Evolutionary conservation across 805 yeast genomes (phyloP).

Genomic region (Lipomyces spencermartinsiae): DNA sequence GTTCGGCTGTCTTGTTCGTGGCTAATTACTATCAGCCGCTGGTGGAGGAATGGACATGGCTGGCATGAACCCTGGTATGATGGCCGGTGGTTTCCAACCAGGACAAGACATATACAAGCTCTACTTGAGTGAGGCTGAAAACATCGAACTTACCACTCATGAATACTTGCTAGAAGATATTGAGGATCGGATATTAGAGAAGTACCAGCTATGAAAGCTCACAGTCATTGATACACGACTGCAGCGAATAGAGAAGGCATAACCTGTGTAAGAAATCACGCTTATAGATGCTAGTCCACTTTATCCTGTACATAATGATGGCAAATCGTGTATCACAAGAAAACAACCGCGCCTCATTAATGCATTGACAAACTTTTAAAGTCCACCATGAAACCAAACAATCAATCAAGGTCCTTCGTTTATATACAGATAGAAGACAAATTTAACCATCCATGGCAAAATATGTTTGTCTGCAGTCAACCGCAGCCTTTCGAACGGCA

Average conservation of each 20-base stretch:
- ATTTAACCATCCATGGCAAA: constrained; percentile 50
- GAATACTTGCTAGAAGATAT: constrained; percentile 63
- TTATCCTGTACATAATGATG: neutral
- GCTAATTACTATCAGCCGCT: constrained; percentile 39
- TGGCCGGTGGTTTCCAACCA: constrained; percentile 55
- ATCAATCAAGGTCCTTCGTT: neutral
- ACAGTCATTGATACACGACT: neutral
- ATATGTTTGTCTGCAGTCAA: constrained; percentile 78
- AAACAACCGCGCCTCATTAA: neutral
- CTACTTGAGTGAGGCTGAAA: constrained; percentile 75
- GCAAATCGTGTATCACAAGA: constrained; percentile 6
- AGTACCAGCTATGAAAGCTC: constrained; percentile 21
- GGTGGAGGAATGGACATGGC: constrained; percentile 52
- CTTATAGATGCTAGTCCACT: neutral
- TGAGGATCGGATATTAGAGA: constrained; percentile 57
- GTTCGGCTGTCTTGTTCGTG: constrained; percentile 3
- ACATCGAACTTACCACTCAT: constrained; percentile 66
- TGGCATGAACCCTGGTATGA: constrained; percentile 52
- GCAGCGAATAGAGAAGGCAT: neutral
- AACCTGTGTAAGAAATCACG: neutral
- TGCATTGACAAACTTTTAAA: neutral
- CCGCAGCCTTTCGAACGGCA: constrained; percentile 73
- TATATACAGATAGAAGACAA: neutral
- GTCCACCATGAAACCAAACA: neutral
- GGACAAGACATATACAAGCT: constrained; percentile 59